Base-by-base conservation (phyloP, 352 stramenopile genomes). In the Phytophthora sansomeana region DNA sequence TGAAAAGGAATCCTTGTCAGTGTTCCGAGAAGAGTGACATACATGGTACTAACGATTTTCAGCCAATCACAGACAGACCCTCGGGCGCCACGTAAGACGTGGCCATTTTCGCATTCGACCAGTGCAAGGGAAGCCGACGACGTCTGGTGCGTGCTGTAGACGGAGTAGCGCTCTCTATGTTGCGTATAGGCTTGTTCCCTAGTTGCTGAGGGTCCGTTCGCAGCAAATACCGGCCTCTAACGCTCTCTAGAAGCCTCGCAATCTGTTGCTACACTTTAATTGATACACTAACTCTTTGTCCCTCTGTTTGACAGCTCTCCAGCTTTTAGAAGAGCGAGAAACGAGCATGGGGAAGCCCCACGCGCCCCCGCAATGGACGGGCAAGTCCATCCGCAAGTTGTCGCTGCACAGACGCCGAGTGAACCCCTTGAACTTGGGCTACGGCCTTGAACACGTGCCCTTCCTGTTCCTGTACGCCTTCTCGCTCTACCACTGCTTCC, bases 381-480 rank as follows among this genome's bases (percentile, higher is more conserved):
- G 84, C 49, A 81, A 85, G 57, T 89, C 79, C 41, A 90, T 93
- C 54, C 81, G 72, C 54, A 74, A 87, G 71, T 68, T 93, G 16
- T 87, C 79, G 58, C 70, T 93, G 55, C 75, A 93, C 58, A 65
- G 69, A 32, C 81, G 82, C 13, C 83, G 84, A 24, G 65, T 69
- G 30, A 93, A 87, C 53, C 74, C 72, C 10, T 51, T 88, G 35
- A 81, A 87, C 57, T 53, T 85, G 30, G 78, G 81, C 52, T 93
- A 91, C 58, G 83, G 83, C 4, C 75, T 91, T 38, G 83, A 93
- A 67, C 84, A 93, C 60, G 49, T 89, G 8, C 81, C 83, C 5
- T 93, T 91, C 62, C 38, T 91, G 14, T 62, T 89, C 38, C 63
- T 93, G 11, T 90, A 93, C 65, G 84, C 74, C 30, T 90, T 77